Evolutionary conservation across 2,329 filamentous ascomycete species (phyloP), one percentile per base, ranked within the genome.

Genomic region (Thermothelomyces thermophilus): DNA sequence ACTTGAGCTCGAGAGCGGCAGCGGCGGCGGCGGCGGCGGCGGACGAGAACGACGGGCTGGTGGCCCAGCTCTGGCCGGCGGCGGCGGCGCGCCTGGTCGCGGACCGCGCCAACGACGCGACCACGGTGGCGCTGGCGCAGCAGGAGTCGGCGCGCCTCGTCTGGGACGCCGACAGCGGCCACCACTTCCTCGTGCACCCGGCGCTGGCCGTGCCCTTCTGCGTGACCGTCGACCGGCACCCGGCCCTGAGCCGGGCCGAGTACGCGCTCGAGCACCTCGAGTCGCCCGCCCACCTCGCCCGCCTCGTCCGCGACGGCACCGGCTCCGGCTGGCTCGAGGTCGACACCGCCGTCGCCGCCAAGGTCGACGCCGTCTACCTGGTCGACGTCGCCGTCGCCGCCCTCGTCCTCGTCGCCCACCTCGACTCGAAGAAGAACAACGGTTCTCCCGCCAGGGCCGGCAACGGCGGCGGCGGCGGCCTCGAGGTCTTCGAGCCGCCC

Each of bases 141-240:
- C 74, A 77, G 28, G 84, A 89, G 66, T 82, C 80, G 58, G 86
- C 81, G 20, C 75, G 82, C 2, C 75, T 90, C 2, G 79, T 86
- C n/a, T 89, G 83, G 78, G 81, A 84, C 60, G 76, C 78, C 26
- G 81, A 84, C 60, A 75, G 70, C 50, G 64, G 67, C 5, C 75
- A 70, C 58, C 75, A 82, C 64, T 84, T 79, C 63, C 70, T 84
- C n/a, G 79, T 77, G 24, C 81, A 84, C 62, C 79, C 79, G 2
- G 76, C 79, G 0, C 71, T 84, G 16, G 75, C 77, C n/a, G 76
- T 77, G 36, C 81, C 81, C 0, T 84, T 84, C 62, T 75, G 77
- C 63, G 70, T 84, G 31, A 74, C 76, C 1, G 70, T 83, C 40
- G 75, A 79, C 63, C 73, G 79, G 16, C 76, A 72, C 20, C 74